Percentiles rank a stretch among this genome's conserved stretches.
Evolutionary conservation across 169 alveolate genomes (phyloP).

Genomic region (Plasmodium gonderi): DNA sequence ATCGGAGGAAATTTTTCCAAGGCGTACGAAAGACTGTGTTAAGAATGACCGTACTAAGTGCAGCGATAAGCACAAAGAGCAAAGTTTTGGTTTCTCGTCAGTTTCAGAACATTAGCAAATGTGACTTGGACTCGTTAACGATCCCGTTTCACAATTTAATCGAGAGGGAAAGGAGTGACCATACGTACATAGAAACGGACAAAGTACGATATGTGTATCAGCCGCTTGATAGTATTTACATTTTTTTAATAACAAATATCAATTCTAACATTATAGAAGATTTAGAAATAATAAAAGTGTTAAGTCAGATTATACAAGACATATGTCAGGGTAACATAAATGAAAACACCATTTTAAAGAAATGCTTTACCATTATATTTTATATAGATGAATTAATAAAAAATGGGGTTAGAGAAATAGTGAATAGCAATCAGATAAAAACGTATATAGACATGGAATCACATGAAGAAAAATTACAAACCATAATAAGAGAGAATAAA

Average conservation of each 20-base stretch:
- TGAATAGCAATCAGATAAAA: constrained; percentile 82
- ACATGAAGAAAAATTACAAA: constrained; percentile 84
- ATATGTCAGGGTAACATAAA: constrained; percentile 76
- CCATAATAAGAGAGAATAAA: constrained; percentile 79
- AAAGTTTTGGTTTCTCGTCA: constrained; percentile 69
- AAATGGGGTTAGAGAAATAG: constrained; percentile 80
- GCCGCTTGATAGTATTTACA: constrained; percentile 83
- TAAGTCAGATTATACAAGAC: constrained; percentile 85
- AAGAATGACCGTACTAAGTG: constrained; percentile 68
- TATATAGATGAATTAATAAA: constrained; percentile 85
- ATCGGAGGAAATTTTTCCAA: too few relatives aligned
- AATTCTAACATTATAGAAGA: constrained; percentile 85
- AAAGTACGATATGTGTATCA: constrained; percentile 84
- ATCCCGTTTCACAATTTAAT: constrained; percentile 72
- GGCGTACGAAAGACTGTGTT: not conserved
- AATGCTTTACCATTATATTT: constrained; percentile 82
- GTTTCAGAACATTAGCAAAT: constrained; percentile 65
- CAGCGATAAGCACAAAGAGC: constrained; percentile 72
- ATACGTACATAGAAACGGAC: constrained; percentile 85
- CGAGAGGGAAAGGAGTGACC: constrained; percentile 78
- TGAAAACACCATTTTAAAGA: constrained; percentile 80
- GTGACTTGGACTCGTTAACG: constrained; percentile 70
- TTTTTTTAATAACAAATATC: constrained; percentile 84
- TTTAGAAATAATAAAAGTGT: constrained; percentile 80
- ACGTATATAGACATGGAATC: constrained; percentile 86